A percentile compares a stretch with the other conserved stretches of the same genome.
Evolutionary conservation across 495 filamentous ascomycete species (phyloP).

Genomic region (Terfezia claveryi): DNA sequence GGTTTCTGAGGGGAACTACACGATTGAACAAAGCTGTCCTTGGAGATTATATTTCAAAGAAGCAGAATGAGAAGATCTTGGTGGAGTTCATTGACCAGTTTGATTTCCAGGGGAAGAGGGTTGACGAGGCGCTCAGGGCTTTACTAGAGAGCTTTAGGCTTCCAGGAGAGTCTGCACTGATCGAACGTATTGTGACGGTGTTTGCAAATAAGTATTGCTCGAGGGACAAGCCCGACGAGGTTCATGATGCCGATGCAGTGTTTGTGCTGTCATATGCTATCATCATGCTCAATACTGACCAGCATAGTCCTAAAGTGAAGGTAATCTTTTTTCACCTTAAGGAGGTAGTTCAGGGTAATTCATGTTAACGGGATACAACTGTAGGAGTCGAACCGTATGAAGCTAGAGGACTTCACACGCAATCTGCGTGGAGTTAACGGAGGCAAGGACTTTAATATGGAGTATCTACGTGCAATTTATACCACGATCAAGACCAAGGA

Average conservation of each 20-base stretch:
- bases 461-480: slow-evolving; percentile 74
- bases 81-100: slow-evolving; percentile 65
- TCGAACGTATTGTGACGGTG: slow-evolving; percentile 71
- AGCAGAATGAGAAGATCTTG: slow-evolving; percentile 56
- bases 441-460: slow-evolving; percentile 59
- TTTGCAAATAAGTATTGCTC: slow-evolving; percentile 75
- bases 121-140: slow-evolving; percentile 73
- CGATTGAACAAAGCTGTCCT: slow-evolving; percentile 75
- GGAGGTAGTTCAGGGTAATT: background rate
- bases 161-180: slow-evolving; percentile 77
- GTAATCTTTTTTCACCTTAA: background rate
- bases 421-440: slow-evolving; percentile 80
- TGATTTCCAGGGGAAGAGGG: slow-evolving; percentile 64
- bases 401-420: slow-evolving; percentile 50
- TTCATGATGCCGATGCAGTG: slow-evolving; percentile 73
- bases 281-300: slow-evolving; percentile 86
- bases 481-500: slow-evolving; percentile 79
- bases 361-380: background rate
- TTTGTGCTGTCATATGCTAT: slow-evolving; percentile 87
- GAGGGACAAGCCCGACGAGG: slow-evolving; percentile 44
- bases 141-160: slow-evolving; percentile 82
- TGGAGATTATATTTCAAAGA: slow-evolving; percentile 83
- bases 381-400: slow-evolving; percentile 50
- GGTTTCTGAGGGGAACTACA: slow-evolving; percentile 65
- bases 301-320: slow-evolving; percentile 86